Percentiles rank a stretch among this genome's conserved stretches.
These are phyloP conservation scores for Macrolepiota dolichaula DNA, from an alignment of 768 basidiomycete genomes.

Conservation along the genomic window DNA sequence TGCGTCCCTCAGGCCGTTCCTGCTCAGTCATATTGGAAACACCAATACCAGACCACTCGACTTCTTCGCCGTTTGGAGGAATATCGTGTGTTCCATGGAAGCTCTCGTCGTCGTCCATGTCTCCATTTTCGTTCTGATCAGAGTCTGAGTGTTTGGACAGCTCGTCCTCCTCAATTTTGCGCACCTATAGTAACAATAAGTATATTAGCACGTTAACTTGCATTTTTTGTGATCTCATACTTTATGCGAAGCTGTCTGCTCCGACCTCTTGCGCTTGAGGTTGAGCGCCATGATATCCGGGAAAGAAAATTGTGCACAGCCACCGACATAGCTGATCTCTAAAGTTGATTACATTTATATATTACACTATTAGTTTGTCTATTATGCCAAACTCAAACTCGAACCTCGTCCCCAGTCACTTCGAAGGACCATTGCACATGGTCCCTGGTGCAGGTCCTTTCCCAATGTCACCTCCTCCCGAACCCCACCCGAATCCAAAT, in stretches of 20 bases:
- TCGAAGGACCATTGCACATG: not conserved
- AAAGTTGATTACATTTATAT: not conserved
- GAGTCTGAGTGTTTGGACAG: conserved; percentile 2
- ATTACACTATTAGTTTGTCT: not conserved
- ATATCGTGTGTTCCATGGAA: conserved; percentile 1
- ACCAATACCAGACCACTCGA: conserved; percentile 14
- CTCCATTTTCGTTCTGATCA: conserved; percentile 9
- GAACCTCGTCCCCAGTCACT: not conserved
- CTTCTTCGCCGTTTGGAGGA: not conserved
- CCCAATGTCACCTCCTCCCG: not conserved
- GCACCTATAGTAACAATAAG: not conserved
- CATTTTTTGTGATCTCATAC: conserved; percentile 8
- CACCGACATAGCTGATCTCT: not conserved
- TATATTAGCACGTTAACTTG: not conserved
- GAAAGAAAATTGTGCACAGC: conserved; percentile 13
- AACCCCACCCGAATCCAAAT: conserved; percentile 29
- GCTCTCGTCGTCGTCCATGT: conserved; percentile 4
- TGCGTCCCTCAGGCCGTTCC: conserved; percentile 4
- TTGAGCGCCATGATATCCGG: conserved; percentile 17
- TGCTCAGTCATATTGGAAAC: not conserved
- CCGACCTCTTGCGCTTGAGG: conserved; percentile 24
- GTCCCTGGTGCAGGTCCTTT: conserved; percentile 7
- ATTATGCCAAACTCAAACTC: not conserved
- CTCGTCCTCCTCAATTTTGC: conserved; percentile 7
- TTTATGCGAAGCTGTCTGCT: conserved; percentile 13